Base-by-base conservation (phyloP, 805 yeast genomes). In the Starmerella floricola region DNA sequence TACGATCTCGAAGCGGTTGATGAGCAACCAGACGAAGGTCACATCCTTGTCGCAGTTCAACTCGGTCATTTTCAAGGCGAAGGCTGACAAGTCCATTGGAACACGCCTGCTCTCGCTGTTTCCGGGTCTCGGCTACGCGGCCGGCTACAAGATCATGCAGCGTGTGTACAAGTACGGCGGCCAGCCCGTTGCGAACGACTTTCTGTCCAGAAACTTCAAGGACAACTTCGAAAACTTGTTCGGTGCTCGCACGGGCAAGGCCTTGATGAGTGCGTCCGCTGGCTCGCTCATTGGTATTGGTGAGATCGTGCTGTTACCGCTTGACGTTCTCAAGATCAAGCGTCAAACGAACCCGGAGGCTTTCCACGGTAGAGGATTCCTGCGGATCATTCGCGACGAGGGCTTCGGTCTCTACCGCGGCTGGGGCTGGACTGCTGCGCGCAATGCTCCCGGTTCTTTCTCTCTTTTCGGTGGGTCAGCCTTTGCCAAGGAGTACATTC, bases 311-410 rank as follows among this genome's bases (percentile, higher is more conserved):
- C 69, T 91, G 55, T 73, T 91, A 58, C 99, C 99, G 28, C 73
- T 91, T 55, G 99, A 91, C 62, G 97, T 91, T 31, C 71, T 91
- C 61, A 91, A 91, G 71, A 91, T 91, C 66, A 91, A 91, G 70
- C 87, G 97, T 69, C 99, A 91, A 72, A 91, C 99, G 42, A 91
- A 91, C 71, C 99, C 99, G n/a, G 98, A 88, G 65, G 69, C 97
- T n/a, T 91, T 91, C 75, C 80, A 78, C 65, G 99, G 99, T 55
- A 82, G 98, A 69, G 97, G 98, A 10, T 87, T 91, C 67, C 47
- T 87, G 53, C 80, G 74, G 64, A 84, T 91, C 57, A 61, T 91
- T 47, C 59, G 69, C 42, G 98, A 91, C 60, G 98, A 91, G 67
- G 97, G 98, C 16, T 72, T 85, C 46, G 85, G 91, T 19, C 71